A percentile compares a stretch with the other conserved stretches of the same genome.
Conservation (phyloP, 2,329 filamentous ascomycete species). For the Fusarium sp. region DNA sequence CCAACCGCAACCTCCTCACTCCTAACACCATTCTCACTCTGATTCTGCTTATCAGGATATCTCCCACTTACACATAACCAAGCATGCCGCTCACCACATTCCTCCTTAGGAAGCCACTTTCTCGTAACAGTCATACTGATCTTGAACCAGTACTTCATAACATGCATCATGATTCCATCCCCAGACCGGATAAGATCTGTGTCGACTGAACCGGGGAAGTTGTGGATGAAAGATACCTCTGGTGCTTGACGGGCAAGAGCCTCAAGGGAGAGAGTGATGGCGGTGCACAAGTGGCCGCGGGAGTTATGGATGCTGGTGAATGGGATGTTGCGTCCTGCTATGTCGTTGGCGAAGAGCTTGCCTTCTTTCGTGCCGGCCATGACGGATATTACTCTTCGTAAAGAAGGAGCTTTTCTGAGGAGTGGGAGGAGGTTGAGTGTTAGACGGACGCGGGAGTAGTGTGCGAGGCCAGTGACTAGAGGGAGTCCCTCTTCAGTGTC, state of each 20-base stretch:
- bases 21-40: neutral
- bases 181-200: conserved; percentile 43
- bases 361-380: conserved; percentile 42
- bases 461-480: conserved; percentile 61
- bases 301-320: conserved; percentile 22
- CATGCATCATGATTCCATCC: conserved; percentile 35
- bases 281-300: conserved; percentile 41
- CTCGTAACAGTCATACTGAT: conserved; percentile 2
- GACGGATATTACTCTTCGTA: conserved; percentile 45
- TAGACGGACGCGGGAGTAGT: conserved; percentile 70
- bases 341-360: conserved; percentile 39
- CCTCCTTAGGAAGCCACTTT: conserved; percentile 35
- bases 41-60: conserved; percentile 26
- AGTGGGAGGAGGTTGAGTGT: conserved; percentile 68
- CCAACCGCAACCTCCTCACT: conserved; percentile 25
- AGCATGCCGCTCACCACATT: conserved; percentile 44
- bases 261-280: conserved; percentile 46
- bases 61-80: conserved; percentile 40
- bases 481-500: conserved; percentile 70
- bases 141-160: conserved; percentile 31
- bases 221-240: conserved; percentile 48
- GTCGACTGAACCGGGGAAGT: conserved; percentile 47
- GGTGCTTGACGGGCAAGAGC: conserved; percentile 38
- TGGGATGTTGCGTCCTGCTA: conserved; percentile 40
- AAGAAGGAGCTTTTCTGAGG: conserved; percentile 49